Percentiles rank a stretch among this genome's conserved stretches.
Conservation (phyloP, 2,329 filamentous ascomycete genomes). For the Colletotrichum sp. region DNA sequence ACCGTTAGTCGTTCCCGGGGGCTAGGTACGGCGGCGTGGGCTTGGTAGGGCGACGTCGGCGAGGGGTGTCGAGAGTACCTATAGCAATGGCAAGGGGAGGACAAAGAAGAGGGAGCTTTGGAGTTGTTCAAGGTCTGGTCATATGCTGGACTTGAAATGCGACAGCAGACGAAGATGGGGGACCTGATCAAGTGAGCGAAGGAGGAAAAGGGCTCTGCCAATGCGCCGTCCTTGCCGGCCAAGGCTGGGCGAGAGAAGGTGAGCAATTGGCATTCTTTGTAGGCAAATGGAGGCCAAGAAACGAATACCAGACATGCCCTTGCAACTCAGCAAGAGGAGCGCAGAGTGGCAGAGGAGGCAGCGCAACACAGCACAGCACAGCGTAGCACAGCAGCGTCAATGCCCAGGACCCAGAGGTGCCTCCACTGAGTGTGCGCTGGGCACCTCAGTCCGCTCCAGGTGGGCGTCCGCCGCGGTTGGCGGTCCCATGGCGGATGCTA, state of each 20-base stretch:
- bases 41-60: neutral
- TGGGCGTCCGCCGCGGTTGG: neutral
- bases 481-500: neutral
- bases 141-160: neutral
- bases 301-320: neutral
- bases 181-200: neutral
- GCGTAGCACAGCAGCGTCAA: neutral
- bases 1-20: neutral
- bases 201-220: neutral
- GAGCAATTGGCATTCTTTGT: slow-evolving; percentile 11
- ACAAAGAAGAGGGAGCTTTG: neutral
- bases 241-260: slow-evolving; percentile 16
- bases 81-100: neutral
- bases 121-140: neutral
- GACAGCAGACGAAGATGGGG: neutral
- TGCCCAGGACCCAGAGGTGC: neutral
- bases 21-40: neutral
- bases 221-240: slow-evolving; percentile 20
- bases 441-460: neutral
- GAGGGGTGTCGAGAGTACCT: neutral
- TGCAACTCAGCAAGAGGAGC: neutral
- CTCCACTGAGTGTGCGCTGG: neutral
- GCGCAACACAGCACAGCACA: no score
- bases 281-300: slow-evolving; percentile 16
- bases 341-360: neutral